Base-by-base conservation (phyloP, 108 stramenopile species). In the Mediolabrus comicus region DNA sequence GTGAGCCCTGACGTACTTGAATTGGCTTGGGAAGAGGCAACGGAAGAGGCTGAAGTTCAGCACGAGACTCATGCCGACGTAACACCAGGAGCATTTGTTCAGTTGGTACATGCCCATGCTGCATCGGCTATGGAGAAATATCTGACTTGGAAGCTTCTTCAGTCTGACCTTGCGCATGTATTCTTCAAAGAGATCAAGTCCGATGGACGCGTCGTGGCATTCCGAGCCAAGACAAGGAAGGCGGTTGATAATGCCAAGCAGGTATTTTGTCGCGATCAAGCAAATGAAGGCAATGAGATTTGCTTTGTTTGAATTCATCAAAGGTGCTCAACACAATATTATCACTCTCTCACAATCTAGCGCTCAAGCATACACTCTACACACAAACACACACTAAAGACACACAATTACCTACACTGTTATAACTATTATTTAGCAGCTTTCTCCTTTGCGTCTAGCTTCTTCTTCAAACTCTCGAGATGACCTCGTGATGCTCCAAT, bases 21-120 rank as follows among this genome's bases (percentile, higher is more conserved):
- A 53, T 75, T 86, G 74, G 85, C 85, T 12, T 86, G 85, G 85
- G 82, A 86, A 65, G 85, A 85, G 36, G 74, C 81, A 5, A 27
- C 51, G 11, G 77, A 68, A 52, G 78, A 82, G 17, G 74, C 56
- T 31, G 75, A 71, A 52, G 71, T 34, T 49, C 46, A 33, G 33
- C 33, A 33, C 7, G 5, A 49, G 46, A 55, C 54, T 4, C 63
- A 61, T 34, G 62, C 69, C 31, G 59, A 65, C 22, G 12, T 86
- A 4, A 86, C 85, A 3, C 66, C 83, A 0, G 53, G 65, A 10
- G 62, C 74, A 2, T 66, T 86, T 36, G 53, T 86, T 24, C 77
- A 82, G 54, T 49, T 83, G 34, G 77, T 83, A 6, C 82, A 83
- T 69, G 70, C 77, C 6, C 80, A 83, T 67, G 61, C 85, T 8